Base-by-base conservation (phyloP, 2,329 filamentous ascomycete genomes). In the Amauroascus niger region DNA sequence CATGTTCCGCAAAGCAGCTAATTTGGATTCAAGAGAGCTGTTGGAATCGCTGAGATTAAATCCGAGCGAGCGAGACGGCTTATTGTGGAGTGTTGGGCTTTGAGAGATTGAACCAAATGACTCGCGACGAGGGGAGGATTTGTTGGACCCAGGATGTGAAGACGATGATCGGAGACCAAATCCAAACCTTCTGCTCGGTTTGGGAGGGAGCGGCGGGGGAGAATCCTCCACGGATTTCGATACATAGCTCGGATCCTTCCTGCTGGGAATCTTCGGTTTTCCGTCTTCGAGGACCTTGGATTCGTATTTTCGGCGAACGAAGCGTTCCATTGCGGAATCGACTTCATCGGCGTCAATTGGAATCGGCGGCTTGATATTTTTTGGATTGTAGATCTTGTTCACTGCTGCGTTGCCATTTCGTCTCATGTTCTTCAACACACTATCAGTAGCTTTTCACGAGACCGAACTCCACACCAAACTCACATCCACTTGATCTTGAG, bases 401-500 rank as follows among this genome's bases (percentile, higher is more conserved):
- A 88, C 94, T 39, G 82, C 78, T 47, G 77, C 72, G 67, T 98
- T 98, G 64, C 93, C 93, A 63, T 88, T 84, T 65, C 85, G 86
- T 73, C 87, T 93, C 93, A 98, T 98, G 65, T 85, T 91, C 88
- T 96, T 63, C 26, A 13, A 30, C 16, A 6, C 1, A 60, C 37
- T 16, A 54, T 57, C 55, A 64, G 59, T 55, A 57, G 24, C n/a
- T 33, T 20, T 9, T 28, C 24, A 16, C 2, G 1, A 45, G 14
- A n/a, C 1, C 7, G 26, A 48, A 16, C 16, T 11, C 13, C 14
- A 39, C 24, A 46, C 33, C 55, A 9, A 50, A 71, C 80, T 72
- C 76, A 95, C 90, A 73, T 98, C 93, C 59, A 98, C 90, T 73
- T 98, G 93, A 57, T 97, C 93, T 65, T 85, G 84, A 47, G 87